Conservation (phyloP, 768 basidiomycete genomes). For the Rhizopogon rudus region DNA sequence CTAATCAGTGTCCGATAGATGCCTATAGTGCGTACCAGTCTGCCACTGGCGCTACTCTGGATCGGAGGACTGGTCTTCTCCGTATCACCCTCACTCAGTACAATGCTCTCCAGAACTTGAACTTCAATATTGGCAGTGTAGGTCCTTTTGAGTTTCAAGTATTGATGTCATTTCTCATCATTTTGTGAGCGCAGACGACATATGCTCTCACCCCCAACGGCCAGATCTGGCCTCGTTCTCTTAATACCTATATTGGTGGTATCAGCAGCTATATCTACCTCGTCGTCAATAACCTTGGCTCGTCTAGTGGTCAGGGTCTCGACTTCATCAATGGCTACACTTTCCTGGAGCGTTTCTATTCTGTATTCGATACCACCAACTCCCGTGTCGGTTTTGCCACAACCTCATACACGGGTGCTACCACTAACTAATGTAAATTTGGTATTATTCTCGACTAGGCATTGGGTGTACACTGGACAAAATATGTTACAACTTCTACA, state of each 20-base stretch:
- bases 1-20: constrained; percentile 13
- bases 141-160: neutral
- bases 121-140: constrained; percentile 7
- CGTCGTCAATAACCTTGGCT: constrained; percentile 34
- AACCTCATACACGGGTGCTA: constrained; percentile 23
- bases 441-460: neutral
- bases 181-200: constrained; percentile 14
- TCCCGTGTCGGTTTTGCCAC: constrained; percentile 29
- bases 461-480: neutral
- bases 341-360: constrained; percentile 62
- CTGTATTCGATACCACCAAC: constrained; percentile 58
- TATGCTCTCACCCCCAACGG: constrained; percentile 39
- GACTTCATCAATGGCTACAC: constrained; percentile 52
- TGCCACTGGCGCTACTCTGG: constrained; percentile 37
- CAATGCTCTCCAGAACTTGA: constrained; percentile 1
- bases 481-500: neutral
- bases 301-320: constrained; percentile 38
- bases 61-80: constrained; percentile 15
- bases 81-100: constrained; percentile 4
- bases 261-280: constrained; percentile 30
- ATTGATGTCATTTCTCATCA: neutral
- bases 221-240: constrained; percentile 35
- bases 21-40: constrained; percentile 40
- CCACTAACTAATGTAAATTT: constrained; percentile 19
- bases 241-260: constrained; percentile 42